A percentile compares a stretch with the other conserved stretches of the same genome.
Conservation (phyloP, 208 protist genomes). For the Trypanosomatidae sp. region DNA sequence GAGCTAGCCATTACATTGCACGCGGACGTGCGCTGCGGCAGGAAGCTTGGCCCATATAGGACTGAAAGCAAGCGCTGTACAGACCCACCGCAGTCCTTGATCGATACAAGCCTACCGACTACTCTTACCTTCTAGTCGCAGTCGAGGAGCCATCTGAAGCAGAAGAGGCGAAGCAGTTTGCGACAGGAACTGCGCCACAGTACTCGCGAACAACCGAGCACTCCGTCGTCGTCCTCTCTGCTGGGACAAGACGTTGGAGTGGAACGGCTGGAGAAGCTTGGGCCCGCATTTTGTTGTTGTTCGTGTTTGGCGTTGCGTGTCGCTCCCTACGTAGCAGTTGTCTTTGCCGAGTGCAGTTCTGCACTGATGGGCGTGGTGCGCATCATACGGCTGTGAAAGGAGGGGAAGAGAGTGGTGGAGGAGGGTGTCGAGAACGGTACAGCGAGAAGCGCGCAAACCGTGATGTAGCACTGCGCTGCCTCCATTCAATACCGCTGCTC, state of each 20-base stretch:
- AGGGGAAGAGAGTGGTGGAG: background rate
- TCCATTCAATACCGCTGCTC: background rate
- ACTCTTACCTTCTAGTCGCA: background rate
- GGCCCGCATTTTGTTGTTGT: background rate
- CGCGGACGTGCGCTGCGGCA: slow-evolving; percentile 34
- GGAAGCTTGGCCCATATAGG: slow-evolving; percentile 6
- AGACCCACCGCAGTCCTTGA: background rate
- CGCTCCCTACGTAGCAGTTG: background rate
- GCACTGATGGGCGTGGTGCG: background rate
- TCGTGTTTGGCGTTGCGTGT: background rate
- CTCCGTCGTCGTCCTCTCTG: background rate
- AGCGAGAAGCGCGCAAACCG: background rate
- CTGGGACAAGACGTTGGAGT: background rate
- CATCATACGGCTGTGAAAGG: background rate
- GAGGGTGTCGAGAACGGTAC: background rate
- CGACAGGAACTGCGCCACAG: too few relatives aligned
- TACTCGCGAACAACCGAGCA: background rate
- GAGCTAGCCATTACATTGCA: slow-evolving; percentile 33
- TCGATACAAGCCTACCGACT: too few relatives aligned
- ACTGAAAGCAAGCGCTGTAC: background rate
- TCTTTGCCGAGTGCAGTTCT: background rate
- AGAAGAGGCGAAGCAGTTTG: background rate
- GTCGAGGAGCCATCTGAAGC: background rate
- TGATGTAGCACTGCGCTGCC: background rate
- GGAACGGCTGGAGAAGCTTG: background rate